phyloP scores from a whole-genome alignment of 345 rosid genomes.

The Citrus glauca region DNA sequence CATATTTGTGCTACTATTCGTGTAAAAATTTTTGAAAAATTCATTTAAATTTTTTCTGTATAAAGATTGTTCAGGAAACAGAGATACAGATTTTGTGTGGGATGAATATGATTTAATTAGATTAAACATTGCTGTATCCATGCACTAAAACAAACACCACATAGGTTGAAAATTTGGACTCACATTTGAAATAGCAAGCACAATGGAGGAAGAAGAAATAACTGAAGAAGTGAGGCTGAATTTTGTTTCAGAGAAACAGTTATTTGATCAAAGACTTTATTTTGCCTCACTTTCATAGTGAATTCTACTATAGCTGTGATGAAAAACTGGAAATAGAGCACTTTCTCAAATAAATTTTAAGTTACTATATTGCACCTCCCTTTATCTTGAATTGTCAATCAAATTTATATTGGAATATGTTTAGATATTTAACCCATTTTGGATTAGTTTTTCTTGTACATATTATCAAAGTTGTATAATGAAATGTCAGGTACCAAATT shows the following conservation, averaged over 20 bases:
- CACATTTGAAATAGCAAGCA: background rate
- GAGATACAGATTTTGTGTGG: background rate
- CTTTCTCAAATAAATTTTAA: background rate
- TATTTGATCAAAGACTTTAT: background rate
- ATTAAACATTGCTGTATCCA: background rate
- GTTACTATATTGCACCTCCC: background rate
- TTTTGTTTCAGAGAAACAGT: background rate
- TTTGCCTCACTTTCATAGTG: background rate
- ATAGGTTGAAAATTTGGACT: background rate
- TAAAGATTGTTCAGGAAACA: background rate
- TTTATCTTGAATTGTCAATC: background rate
- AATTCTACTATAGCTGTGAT: background rate
- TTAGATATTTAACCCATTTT: background rate
- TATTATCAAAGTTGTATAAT: conserved; percentile 7
- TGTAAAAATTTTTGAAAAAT: background rate
- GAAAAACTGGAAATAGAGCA: background rate
- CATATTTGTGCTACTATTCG: background rate
- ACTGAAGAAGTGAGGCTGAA: background rate
- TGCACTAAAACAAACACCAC: background rate
- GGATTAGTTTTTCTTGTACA: background rate
- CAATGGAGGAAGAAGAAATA: background rate
- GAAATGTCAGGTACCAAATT: conserved; percentile 70
- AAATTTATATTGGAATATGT: background rate
- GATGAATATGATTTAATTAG: background rate
- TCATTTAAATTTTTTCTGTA: background rate